Conservation (phyloP, 495 filamentous ascomycete genomes). For the Podospora fimiseda region DNA sequence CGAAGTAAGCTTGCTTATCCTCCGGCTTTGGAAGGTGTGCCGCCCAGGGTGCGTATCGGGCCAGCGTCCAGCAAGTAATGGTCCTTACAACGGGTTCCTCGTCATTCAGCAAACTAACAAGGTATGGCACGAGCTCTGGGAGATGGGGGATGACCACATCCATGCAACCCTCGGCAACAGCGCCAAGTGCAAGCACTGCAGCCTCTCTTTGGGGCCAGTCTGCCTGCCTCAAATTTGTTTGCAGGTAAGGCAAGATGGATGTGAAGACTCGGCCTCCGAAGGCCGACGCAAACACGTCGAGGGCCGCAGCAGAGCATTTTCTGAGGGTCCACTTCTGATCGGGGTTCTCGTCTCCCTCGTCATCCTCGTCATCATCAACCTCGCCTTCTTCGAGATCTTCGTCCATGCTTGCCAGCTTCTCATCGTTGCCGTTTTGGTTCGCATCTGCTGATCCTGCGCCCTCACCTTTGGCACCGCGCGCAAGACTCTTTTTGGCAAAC, state of each 20-base stretch:
- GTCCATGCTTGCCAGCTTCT: constrained; percentile 49
- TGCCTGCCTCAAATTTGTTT: constrained; percentile 75
- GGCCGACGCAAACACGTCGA: constrained; percentile 88
- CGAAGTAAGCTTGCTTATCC: constrained; percentile 72
- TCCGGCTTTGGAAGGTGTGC: constrained; percentile 60
- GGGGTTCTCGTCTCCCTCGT: constrained; percentile 66
- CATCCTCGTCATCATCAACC: constrained; percentile 69
- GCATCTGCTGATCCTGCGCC: constrained; percentile 51
- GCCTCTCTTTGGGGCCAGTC: constrained; percentile 94
- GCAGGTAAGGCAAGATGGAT: constrained; percentile 85
- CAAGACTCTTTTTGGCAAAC: constrained; percentile 67
- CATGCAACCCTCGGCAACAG: constrained; percentile 93
- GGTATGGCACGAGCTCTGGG: constrained; percentile 82
- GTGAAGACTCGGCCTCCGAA: constrained; percentile 87
- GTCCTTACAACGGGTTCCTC: constrained; percentile 86
- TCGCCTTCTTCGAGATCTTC: constrained; percentile 85
- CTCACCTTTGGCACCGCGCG: constrained; percentile 45
- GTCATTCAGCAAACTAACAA: constrained; percentile 82
- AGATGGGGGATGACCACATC: constrained; percentile 84
- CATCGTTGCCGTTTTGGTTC: constrained; percentile 42
- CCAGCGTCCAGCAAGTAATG: constrained; percentile 97
- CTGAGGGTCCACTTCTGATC: constrained; percentile 94
- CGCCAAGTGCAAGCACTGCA: constrained; percentile 88
- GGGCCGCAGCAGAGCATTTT: constrained; percentile 93
- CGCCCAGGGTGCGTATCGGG: constrained; percentile 91